These are phyloP conservation scores for Pythium sp. DNA, from an alignment of 352 stramenopile genomes.

Conservation along the genomic window DNA sequence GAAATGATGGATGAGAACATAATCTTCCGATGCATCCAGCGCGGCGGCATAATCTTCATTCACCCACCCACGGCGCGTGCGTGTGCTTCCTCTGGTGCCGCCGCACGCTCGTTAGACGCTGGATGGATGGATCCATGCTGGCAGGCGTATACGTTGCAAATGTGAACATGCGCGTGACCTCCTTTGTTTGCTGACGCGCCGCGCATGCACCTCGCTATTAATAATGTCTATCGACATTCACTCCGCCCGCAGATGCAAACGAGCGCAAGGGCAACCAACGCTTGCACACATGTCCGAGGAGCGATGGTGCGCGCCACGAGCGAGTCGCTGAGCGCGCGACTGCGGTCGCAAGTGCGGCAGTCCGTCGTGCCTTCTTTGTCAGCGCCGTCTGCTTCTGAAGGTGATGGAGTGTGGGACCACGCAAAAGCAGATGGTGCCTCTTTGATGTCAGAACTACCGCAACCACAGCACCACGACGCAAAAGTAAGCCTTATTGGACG, in stretches of 20 bases:
- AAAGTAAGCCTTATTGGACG: background rate
- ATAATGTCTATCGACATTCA: background rate
- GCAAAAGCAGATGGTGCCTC: background rate
- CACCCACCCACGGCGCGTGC: background rate
- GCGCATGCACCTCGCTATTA: background rate
- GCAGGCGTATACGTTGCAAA: background rate
- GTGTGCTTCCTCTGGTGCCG: background rate
- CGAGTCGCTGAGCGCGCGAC: constrained; percentile 47
- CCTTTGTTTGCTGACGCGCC: background rate
- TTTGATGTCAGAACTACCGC: background rate
- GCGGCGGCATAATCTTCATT: background rate
- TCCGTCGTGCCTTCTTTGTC: constrained; percentile 19
- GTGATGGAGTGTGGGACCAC: background rate
- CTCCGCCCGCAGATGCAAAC: background rate
- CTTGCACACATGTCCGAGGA: background rate
- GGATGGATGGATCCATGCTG: background rate
- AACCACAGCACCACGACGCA: background rate
- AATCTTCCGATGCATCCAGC: background rate
- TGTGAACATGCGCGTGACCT: background rate
- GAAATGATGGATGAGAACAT: constrained; percentile 1
- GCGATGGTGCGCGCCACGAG: constrained; percentile 14
- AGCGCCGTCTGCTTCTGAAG: background rate
- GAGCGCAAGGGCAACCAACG: background rate
- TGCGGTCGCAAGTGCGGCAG: constrained; percentile 44
- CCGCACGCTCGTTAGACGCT: background rate